These are phyloP conservation scores for Cordyceps cateniannulata DNA, from an alignment of 2,329 filamentous ascomycete genomes.

Conservation along the genomic window DNA sequence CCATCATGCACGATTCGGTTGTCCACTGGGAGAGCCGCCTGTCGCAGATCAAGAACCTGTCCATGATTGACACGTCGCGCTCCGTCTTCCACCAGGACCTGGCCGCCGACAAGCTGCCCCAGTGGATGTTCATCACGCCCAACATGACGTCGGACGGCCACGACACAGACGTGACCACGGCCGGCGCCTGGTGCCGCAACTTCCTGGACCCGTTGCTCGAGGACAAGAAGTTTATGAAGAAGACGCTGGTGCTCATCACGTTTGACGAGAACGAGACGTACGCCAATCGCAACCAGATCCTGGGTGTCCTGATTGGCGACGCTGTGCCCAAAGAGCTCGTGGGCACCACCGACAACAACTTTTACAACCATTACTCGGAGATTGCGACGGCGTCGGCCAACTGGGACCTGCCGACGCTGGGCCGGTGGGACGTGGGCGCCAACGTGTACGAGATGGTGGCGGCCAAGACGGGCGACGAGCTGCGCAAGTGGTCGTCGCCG, in stretches of 20 bases:
- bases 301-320: conserved; percentile 67
- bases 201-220: conserved; percentile 66
- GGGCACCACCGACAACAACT: conserved; percentile 62
- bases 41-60: conserved; percentile 66
- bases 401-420: conserved; percentile 63
- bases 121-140: conserved; percentile 66
- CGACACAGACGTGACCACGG: conserved; percentile 63
- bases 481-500: conserved; percentile 31
- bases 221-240: conserved; percentile 65
- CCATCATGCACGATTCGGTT: conserved; percentile 60
- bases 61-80: conserved; percentile 32
- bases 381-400: conserved; percentile 63
- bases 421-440: conserved; percentile 65
- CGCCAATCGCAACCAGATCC: conserved; percentile 58
- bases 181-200: conserved; percentile 58
- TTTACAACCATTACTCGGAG: conserved; percentile 67
- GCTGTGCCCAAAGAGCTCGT: conserved; percentile 58
- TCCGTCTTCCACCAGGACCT: conserved; percentile 62
- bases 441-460: conserved; percentile 62
- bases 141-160: conserved; percentile 75
- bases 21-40: conserved; percentile 53
- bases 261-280: conserved; percentile 77
- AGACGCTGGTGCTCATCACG: conserved; percentile 68
- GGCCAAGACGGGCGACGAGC: conserved; percentile 49
- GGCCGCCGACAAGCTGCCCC: conserved; percentile 55